phyloP scores from a whole-genome alignment of 2,329 filamentous ascomycete genomes.

The Rhynchosporium agropyri region DNA sequence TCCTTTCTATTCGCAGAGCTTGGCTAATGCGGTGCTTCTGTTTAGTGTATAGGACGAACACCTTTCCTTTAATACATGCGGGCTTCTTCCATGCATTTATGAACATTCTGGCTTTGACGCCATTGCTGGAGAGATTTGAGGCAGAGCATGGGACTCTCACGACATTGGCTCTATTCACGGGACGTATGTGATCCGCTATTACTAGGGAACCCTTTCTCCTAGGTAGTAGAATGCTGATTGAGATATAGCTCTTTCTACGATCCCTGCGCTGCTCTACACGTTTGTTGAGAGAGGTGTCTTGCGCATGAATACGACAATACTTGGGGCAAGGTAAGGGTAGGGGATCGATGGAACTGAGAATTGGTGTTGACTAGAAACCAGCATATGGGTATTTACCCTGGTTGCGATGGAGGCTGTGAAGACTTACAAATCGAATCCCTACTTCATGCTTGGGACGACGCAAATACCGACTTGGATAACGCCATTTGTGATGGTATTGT shows the following conservation, averaged over 20 bases:
- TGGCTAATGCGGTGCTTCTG: slow-evolving; percentile 18
- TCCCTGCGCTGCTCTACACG: slow-evolving; percentile 82
- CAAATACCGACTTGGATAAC: slow-evolving; percentile 91
- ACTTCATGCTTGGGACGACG: slow-evolving; percentile 63
- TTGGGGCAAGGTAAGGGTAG: slow-evolving; percentile 76
- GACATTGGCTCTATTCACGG: slow-evolving; percentile 84
- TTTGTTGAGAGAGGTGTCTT: slow-evolving; percentile 75
- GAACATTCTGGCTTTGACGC: slow-evolving; percentile 78
- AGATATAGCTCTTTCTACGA: slow-evolving; percentile 68
- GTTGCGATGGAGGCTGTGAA: slow-evolving; percentile 84
- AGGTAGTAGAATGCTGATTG: slow-evolving; percentile 21
- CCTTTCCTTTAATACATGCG: slow-evolving; percentile 84
- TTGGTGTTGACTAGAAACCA: slow-evolving; percentile 45
- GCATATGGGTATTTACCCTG: slow-evolving; percentile 91
- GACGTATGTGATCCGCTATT: slow-evolving; percentile 64
- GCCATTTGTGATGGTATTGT: slow-evolving; percentile 74
- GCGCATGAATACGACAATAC: slow-evolving; percentile 69
- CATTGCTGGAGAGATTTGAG: slow-evolving; percentile 93
- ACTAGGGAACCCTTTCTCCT: not conserved
- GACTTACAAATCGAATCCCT: slow-evolving; percentile 79
- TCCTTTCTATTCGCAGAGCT: not conserved
- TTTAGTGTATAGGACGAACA: slow-evolving; percentile 88
- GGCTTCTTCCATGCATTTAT: slow-evolving; percentile 79
- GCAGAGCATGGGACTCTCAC: slow-evolving; percentile 88
- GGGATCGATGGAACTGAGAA: not conserved